Conservation (phyloP, 306 rosid genomes). For the Potentilla sterilis region DNA sequence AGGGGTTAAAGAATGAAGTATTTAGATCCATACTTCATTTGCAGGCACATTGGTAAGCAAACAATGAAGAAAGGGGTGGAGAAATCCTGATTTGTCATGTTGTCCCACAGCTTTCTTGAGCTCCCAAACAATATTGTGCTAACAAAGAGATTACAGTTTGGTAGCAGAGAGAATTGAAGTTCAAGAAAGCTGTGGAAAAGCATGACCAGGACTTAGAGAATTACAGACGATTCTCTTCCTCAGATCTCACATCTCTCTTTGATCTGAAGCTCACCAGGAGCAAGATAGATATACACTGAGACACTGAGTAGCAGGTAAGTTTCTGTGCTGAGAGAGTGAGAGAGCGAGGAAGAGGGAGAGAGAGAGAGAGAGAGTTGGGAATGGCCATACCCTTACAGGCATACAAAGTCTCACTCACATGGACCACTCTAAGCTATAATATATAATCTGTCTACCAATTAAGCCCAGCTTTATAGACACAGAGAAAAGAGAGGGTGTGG, state of each 20-base stretch:
- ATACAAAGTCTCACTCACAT: slow-evolving; percentile 33
- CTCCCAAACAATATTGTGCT: slow-evolving; percentile 46
- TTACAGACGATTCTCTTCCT: slow-evolving; percentile 13
- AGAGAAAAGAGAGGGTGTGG: slow-evolving; percentile 13
- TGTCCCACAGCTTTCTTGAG: slow-evolving; percentile 99
- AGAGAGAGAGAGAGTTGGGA: slow-evolving; percentile 6
- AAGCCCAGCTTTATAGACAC: slow-evolving; percentile 63
- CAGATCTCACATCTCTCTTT: slow-evolving; percentile 42
- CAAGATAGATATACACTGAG: background rate
- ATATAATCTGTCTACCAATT: slow-evolving; percentile 41
- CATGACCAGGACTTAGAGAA: slow-evolving; percentile 64
- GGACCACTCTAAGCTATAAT: slow-evolving; percentile 72
- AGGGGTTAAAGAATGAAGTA: background rate
- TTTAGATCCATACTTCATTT: background rate
- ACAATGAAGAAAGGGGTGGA: background rate
- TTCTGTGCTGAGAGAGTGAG: slow-evolving; percentile 15
- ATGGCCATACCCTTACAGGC: slow-evolving; percentile 26
- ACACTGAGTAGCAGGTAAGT: background rate
- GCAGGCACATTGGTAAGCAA: background rate
- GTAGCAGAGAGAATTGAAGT: slow-evolving; percentile 48
- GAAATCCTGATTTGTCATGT: slow-evolving; percentile 64
- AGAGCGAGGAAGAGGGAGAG: background rate
- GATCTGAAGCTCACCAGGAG: background rate
- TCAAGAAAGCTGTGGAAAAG: slow-evolving; percentile 99
- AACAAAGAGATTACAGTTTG: slow-evolving; percentile 15